These are phyloP conservation scores for Gymnopilus junonius DNA, from an alignment of 768 basidiomycete species.

Conservation along the genomic window DNA sequence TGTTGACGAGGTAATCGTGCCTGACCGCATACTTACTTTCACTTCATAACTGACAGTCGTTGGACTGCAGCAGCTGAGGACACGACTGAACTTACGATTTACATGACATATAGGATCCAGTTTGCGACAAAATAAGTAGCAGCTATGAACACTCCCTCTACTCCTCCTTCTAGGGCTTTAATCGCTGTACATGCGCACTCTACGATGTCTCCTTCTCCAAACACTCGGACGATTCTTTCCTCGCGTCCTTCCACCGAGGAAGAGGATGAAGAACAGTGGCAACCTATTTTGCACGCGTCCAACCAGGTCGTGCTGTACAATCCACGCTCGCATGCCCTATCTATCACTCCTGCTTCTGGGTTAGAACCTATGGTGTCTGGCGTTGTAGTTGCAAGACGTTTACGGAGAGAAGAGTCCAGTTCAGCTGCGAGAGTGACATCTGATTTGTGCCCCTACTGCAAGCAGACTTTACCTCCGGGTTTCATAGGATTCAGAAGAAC, in stretches of 20 bases:
- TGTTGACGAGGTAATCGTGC: background rate
- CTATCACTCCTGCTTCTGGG: constrained; percentile 50
- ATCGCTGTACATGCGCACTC: constrained; percentile 3
- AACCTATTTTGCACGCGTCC: constrained; percentile 79
- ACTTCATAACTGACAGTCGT: background rate
- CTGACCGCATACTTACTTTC: background rate
- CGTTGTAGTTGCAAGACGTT: constrained; percentile 25
- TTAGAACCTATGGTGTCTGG: constrained; percentile 30
- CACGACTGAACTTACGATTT: background rate
- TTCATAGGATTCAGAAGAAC: constrained; percentile 33
- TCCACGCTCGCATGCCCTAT: constrained; percentile 80
- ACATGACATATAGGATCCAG: background rate
- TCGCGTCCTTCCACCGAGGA: background rate
- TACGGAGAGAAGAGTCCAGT: constrained; percentile 15
- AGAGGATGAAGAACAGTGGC: constrained; percentile 52
- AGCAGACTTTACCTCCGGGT: constrained; percentile 56
- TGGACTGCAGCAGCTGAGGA: background rate
- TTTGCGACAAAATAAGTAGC: background rate
- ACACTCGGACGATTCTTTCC: background rate
- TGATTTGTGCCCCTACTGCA: constrained; percentile 74
- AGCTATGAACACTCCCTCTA: background rate
- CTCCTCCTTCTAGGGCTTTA: constrained; percentile 16
- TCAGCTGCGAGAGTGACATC: constrained; percentile 6
- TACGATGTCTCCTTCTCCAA: background rate
- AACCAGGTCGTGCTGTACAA: constrained; percentile 91